These are phyloP conservation scores for Cerrena zonata DNA, from an alignment of 1,284 basidiomycete genomes.

Conservation along the genomic window DNA sequence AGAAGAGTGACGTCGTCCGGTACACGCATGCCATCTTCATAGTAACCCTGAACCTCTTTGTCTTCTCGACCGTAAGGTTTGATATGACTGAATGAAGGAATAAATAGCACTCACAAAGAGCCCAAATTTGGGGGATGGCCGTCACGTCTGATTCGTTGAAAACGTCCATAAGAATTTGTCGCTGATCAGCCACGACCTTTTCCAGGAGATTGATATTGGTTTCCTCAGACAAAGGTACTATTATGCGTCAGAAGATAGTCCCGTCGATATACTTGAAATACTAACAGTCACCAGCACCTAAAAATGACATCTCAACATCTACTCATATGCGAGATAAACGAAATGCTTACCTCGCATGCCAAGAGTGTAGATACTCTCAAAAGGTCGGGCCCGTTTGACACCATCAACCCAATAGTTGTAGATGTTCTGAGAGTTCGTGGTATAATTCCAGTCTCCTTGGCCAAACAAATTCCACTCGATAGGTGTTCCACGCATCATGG, in stretches of 20 bases:
- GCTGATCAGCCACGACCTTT: slow-evolving; percentile 55
- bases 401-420: slow-evolving; percentile 55
- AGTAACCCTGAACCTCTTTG: slow-evolving; percentile 67
- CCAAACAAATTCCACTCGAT: slow-evolving; percentile 55
- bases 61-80: background rate
- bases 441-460: slow-evolving; percentile 57
- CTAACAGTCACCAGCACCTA: slow-evolving; percentile 20
- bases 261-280: background rate
- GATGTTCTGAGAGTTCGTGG: slow-evolving; percentile 44
- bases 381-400: slow-evolving; percentile 46
- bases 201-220: slow-evolving; percentile 49
- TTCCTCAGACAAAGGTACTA: slow-evolving; percentile 46
- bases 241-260: background rate
- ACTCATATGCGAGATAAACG: background rate
- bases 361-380: slow-evolving; percentile 58
- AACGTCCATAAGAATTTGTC: slow-evolving; percentile 48
- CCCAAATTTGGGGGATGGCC: slow-evolving; percentile 59
- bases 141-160: slow-evolving; percentile 45
- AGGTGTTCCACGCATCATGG: slow-evolving; percentile 58
- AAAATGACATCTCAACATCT: background rate
- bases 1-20: slow-evolving; percentile 53
- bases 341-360: slow-evolving; percentile 53
- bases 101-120: slow-evolving; percentile 44
- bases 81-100: background rate
- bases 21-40: slow-evolving; percentile 52